phyloP scores from a whole-genome alignment of 2,329 filamentous ascomycete species.

The Nakataea oryzae region DNA sequence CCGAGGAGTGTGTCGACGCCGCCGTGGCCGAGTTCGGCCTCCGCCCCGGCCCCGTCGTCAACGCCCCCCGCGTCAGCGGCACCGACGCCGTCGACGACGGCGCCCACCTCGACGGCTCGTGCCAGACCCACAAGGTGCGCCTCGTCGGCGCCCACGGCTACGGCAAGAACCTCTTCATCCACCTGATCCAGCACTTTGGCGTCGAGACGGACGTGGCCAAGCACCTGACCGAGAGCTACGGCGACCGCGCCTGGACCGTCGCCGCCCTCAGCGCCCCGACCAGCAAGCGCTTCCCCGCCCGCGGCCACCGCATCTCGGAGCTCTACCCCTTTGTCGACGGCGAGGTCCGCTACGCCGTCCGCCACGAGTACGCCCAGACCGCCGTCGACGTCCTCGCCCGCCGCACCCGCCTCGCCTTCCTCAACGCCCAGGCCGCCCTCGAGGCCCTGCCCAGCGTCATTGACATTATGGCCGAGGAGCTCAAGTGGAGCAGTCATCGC shows the following conservation, averaged over 20 bases:
- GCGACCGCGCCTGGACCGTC: slow-evolving; percentile 86
- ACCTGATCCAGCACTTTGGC: slow-evolving; percentile 86
- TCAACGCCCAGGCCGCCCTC: slow-evolving; percentile 84
- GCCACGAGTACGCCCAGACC: slow-evolving; percentile 85
- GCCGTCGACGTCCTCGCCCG: slow-evolving; percentile 81
- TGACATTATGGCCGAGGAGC: slow-evolving; percentile 78
- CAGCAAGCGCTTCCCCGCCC: slow-evolving; percentile 68
- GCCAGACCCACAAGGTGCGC: slow-evolving; percentile 64
- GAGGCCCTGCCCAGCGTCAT: slow-evolving; percentile 79
- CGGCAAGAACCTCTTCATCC: slow-evolving; percentile 86
- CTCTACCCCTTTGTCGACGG: slow-evolving; percentile 89
- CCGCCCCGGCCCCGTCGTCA: slow-evolving; percentile 20
- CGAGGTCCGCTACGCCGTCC: slow-evolving; percentile 78
- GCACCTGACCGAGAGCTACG: slow-evolving; percentile 79
- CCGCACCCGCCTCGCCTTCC: slow-evolving; percentile 74
- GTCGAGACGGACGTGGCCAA: slow-evolving; percentile 87
- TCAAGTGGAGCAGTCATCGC: slow-evolving; percentile 64
- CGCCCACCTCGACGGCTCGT: slow-evolving; percentile 59
- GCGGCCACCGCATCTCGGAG: slow-evolving; percentile 67
- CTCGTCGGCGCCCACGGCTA: slow-evolving; percentile 73
- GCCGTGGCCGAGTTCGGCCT: slow-evolving; percentile 59
- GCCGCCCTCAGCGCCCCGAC: slow-evolving; percentile 71
- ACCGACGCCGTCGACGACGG: slow-evolving; percentile 59
- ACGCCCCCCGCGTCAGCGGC: slow-evolving; percentile 55
- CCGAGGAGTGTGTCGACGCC: slow-evolving; percentile 74